Base-by-base conservation (phyloP, 495 filamentous ascomycete genomes). In the Aspergillus sclerotioniger region DNA sequence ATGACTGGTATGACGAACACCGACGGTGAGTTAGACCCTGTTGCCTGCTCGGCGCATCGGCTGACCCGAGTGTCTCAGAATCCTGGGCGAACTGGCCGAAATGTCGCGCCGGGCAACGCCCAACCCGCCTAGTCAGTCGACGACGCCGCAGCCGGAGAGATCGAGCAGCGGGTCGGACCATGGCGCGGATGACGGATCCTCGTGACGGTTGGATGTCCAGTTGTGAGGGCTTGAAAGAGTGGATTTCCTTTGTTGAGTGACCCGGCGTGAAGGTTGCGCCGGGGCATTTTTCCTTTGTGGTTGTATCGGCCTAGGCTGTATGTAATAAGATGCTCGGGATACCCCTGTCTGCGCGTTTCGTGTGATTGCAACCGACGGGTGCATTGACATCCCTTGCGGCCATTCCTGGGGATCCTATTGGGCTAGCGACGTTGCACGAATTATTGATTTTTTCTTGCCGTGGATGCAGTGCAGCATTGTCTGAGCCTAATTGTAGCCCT, bases 1-100 rank as follows among this genome's bases (percentile, higher is more conserved):
- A 77, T 56, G 76, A 77, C 53, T 79, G 74, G 75, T 72, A 75
- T 51, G 71, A 71, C 54, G 76, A 79, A 51, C 75, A 79, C 54
- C 68, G 66, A 56, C 74, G 70, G 76, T 79, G 53, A 67, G 72
- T 63, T 28, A n/a, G 29, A 17, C 28, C 33, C 29, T 50, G 39
- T 48, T 19, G 21, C 43, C 16, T 39, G 31, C 8, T 32, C 10
- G 20, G 8, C n/a, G 15, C 21, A 20, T 8, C 41, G 16, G 45
- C 48, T 56, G 47, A 56, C 48, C 3, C 5, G n/a, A 31, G 45
- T 21, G 15, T 37, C 28, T 37, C 55, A 79, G 76, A 63, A 67
- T 79, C 35, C 65, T 79, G 62, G 72, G 69, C 46, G 75, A 79
- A 58, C 66, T 79, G 31, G 68, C 69, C 21, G 64, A 73, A n/a